A percentile compares a stretch with the other conserved stretches of the same genome.
These are phyloP conservation scores for Irpex lacteus DNA, from an alignment of 1,284 basidiomycete species.

Conservation along the genomic window DNA sequence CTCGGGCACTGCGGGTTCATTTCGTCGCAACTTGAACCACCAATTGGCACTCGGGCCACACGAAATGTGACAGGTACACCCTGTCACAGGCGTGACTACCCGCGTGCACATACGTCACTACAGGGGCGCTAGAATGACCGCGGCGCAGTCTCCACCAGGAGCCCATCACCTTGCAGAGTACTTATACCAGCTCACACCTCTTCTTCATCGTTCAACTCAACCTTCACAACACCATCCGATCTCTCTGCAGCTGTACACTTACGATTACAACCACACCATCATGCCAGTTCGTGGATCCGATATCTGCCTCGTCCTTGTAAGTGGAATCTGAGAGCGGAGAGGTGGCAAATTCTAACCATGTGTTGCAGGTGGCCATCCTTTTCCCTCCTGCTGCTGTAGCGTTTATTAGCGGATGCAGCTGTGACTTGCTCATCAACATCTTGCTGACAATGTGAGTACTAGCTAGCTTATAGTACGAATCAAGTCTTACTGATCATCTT, in stretches of 20 bases:
- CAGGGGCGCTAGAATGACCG: neutral
- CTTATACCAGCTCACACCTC: neutral
- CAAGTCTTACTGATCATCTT: neutral
- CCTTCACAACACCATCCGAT: neutral
- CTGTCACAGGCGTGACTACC: neutral
- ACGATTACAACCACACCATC: neutral
- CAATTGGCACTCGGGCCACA: neutral
- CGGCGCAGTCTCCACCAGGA: neutral
- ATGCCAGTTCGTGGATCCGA: slow-evolving; percentile 38
- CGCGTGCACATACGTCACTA: neutral
- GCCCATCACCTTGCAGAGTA: neutral
- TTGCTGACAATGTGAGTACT: slow-evolving; percentile 61
- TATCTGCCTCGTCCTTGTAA: slow-evolving; percentile 45
- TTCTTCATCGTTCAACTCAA: neutral
- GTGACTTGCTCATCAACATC: slow-evolving; percentile 81
- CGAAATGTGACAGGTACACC: neutral
- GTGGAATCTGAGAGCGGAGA: slow-evolving; percentile 15
- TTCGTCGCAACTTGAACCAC: no score
- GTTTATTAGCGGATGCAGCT: slow-evolving; percentile 76
- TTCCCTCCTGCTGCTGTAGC: slow-evolving; percentile 71
- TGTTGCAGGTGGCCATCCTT: slow-evolving; percentile 68
- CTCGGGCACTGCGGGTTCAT: no score
- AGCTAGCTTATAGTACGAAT: neutral
- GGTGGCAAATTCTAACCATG: slow-evolving; percentile 25
- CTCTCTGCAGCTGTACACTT: neutral